Percentiles rank a stretch among this genome's conserved stretches.
These are phyloP conservation scores for Dothistroma septosporum DNA, from an alignment of 2,329 filamentous ascomycete species.

Conservation along the genomic window DNA sequence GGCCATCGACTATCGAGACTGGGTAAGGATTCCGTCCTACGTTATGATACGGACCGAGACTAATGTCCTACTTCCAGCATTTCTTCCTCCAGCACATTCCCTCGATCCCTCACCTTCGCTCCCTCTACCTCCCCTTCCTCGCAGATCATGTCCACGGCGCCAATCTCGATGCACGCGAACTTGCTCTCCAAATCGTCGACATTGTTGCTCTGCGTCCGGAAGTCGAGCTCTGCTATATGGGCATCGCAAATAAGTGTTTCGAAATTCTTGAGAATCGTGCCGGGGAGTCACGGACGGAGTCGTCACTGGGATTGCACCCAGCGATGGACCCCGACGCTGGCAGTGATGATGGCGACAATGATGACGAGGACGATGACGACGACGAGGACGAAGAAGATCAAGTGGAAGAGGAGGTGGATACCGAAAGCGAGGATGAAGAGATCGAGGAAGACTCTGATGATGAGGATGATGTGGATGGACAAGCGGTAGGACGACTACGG, in stretches of 20 bases:
- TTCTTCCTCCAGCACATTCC: slow-evolving; percentile 73
- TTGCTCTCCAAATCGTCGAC: slow-evolving; percentile 72
- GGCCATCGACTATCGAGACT: slow-evolving; percentile 69
- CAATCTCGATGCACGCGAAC: slow-evolving; percentile 60
- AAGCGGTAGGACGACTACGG: slow-evolving; percentile 47
- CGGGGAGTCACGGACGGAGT: slow-evolving; percentile 45
- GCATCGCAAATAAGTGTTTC: slow-evolving; percentile 72
- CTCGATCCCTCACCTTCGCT: slow-evolving; percentile 64
- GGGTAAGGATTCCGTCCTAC: slow-evolving; percentile 53
- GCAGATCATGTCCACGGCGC: slow-evolving; percentile 56
- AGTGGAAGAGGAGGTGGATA: slow-evolving; percentile 33
- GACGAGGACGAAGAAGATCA: slow-evolving; percentile 32
- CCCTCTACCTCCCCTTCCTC: slow-evolving; percentile 66
- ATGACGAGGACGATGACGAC: slow-evolving; percentile 40
- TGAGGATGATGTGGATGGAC: slow-evolving; percentile 7
- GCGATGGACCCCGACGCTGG: slow-evolving; percentile 51
- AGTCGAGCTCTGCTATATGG: slow-evolving; percentile 72
- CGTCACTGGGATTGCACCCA: slow-evolving; percentile 41
- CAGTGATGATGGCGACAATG: slow-evolving; percentile 35
- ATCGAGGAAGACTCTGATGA: slow-evolving; percentile 11
- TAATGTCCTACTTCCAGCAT: slow-evolving; percentile 52
- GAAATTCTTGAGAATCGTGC: slow-evolving; percentile 65
- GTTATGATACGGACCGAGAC: not conserved
- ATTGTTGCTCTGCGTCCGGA: slow-evolving; percentile 73
- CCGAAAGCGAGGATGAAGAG: slow-evolving; percentile 15